Evolutionary conservation across 768 basidiomycete species (phyloP), one percentile per base, ranked within the genome.

Genomic region (Tulasnella sp.): DNA sequence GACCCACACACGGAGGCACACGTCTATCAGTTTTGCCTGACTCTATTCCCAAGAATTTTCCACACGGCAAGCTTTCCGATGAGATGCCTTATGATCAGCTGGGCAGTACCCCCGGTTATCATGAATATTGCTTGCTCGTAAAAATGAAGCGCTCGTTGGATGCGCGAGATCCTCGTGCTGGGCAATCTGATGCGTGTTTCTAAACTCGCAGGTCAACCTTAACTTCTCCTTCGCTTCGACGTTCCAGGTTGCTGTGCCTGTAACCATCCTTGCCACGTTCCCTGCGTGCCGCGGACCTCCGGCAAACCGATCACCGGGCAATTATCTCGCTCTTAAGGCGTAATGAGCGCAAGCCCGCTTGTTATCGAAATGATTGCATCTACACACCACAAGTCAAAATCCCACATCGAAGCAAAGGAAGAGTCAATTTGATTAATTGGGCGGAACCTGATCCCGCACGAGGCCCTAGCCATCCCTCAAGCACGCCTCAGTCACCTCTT

Each of bases 211-310:
- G 29, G 61, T 67, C 61, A 67, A 67, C 61, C 32, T 67, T 67
- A 35, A 35, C 61, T 67, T 67, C 29, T 67, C 61, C 32, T 29
- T 15, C 61, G 61, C 61, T 35, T 35, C 61, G 26, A 67, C 26
- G 61, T 67, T 67, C 61, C 61, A 67, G 61, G 61, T 67, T 67
- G 61, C 61, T 67, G 61, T 67, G 61, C 61, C 61, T 67, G 61
- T 67, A 35, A 67, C 61, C 61, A 67, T 67, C 32, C 51, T 48
- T 11, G 61, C 61, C 61, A 67, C 61, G 29, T 67, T 67, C 61
- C 61, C 29, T 67, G 5, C 61, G 61, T 16, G 61, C 29, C 61
- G 61, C 61, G 61, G 61, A 67, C 61, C 61, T 67, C 61, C 61
- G 61, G 61, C 11, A 67, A 67, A 23, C 20, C 32, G 61, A 67